Conservation (phyloP, 306 rosid species). For the Trifolium repens region DNA sequence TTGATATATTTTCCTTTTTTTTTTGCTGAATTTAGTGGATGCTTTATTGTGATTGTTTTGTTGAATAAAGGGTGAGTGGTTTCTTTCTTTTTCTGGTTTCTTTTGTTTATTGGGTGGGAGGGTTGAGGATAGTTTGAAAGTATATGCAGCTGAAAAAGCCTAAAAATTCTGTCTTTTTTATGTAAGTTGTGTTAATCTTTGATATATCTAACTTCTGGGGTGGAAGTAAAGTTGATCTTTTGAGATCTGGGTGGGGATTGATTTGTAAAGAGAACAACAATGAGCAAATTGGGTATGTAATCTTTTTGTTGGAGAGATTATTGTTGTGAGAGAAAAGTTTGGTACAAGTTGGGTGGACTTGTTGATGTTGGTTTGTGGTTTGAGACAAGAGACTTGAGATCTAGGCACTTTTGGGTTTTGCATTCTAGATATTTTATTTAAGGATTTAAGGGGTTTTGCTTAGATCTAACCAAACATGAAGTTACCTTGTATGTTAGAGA, state of each 20-base stretch:
- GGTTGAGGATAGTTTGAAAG: slow-evolving; percentile 6
- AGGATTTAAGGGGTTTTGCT: slow-evolving; percentile 4
- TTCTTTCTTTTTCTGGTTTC: slow-evolving; percentile 16
- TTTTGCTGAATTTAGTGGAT: neutral
- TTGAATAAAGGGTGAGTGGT: no score
- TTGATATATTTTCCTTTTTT: slow-evolving; percentile 14
- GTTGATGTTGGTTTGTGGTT: slow-evolving; percentile 24
- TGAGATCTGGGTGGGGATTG: slow-evolving; percentile 47
- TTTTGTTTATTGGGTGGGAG: slow-evolving; percentile 1
- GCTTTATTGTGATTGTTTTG: neutral
- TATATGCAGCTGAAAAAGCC: slow-evolving; percentile 30
- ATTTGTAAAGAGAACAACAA: slow-evolving; percentile 21
- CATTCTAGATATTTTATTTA: neutral
- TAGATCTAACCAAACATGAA: slow-evolving; percentile 40
- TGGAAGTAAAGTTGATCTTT: slow-evolving; percentile 38
- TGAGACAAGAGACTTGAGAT: slow-evolving; percentile 32
- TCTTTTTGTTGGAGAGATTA: slow-evolving; percentile 23
- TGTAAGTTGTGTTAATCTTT: slow-evolving; percentile 11
- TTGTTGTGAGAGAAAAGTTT: slow-evolving; percentile 8
- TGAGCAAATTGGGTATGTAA: slow-evolving; percentile 30
- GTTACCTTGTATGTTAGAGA: neutral
- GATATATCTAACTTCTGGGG: slow-evolving; percentile 1
- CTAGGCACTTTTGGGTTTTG: slow-evolving; percentile 35
- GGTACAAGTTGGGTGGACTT: slow-evolving; percentile 23
- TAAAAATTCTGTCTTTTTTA: slow-evolving; percentile 31